A percentile compares a stretch with the other conserved stretches of the same genome.
Conservation (phyloP, 345 rosid species). For the Durio zibethinus region DNA sequence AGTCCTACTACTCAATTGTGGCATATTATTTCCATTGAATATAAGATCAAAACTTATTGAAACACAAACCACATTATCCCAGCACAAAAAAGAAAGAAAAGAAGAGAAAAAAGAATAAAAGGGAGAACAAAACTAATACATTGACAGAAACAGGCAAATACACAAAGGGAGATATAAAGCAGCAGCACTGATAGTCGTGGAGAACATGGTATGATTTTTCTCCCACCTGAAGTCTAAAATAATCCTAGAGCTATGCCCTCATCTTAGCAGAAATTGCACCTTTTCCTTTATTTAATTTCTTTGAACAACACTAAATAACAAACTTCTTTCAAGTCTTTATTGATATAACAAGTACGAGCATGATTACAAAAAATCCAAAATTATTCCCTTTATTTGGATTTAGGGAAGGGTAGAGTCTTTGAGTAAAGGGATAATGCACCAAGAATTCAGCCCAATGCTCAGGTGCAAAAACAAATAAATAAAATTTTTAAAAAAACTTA, state of each 20-base stretch:
- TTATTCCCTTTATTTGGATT: background rate
- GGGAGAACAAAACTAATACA: background rate
- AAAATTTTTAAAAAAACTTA: background rate
- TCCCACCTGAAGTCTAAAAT: background rate
- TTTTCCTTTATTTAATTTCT: background rate
- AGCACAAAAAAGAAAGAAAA: background rate
- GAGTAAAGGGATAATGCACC: background rate
- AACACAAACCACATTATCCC: background rate
- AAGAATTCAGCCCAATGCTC: background rate
- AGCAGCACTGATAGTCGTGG: background rate
- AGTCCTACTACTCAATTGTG: background rate
- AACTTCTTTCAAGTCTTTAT: background rate
- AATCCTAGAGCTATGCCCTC: background rate
- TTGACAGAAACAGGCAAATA: background rate
- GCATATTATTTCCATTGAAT: background rate
- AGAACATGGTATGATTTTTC: background rate
- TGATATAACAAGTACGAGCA: background rate
- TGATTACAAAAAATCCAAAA: background rate
- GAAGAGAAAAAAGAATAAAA: background rate
- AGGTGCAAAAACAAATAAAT: background rate
- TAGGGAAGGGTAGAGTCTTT: background rate
- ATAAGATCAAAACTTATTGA: background rate
- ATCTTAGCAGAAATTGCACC: background rate
- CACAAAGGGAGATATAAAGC: background rate
- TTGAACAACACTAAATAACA: background rate